Evolutionary conservation across 1,139 yeast genomes (phyloP), one percentile per base, ranked within the genome.

Genomic region (Suhomyces coccinellae): DNA sequence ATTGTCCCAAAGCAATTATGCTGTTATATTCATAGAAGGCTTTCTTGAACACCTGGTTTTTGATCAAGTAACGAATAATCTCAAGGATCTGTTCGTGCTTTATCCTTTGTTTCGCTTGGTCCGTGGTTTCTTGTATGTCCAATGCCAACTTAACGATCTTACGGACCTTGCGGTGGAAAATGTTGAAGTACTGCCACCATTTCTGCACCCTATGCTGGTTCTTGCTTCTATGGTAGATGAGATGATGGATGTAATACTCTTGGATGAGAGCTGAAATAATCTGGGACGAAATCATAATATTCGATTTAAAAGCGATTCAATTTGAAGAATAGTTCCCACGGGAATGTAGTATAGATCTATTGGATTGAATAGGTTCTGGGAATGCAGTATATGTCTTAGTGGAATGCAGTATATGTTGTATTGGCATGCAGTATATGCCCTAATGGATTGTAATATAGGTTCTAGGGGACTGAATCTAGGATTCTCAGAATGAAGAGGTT

Each of bases 141-240:
- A 60, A 47, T 27, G 54, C 48, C 13, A 60, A 45, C 43, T 52
- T 59, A 13, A 71, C 41, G 11, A 82, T 61, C 41, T 71, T 69
- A 7, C 82, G 66, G 14, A 81, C 53, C 38, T 77, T 69, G 30
- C 96, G 72, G 52, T 85, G 84, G 20, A 87, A 59, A n/a, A 84
- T 75, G 48, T 82, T 74, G 41, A 89, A 67, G 49, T 79, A 75
- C 46, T 69, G 76, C 91, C 96, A 89, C 97, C 97, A 89, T 17
- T 59, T 61, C 34, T 87, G 78, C 13, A 75, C 77, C n/a, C 83
- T 69, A 56, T 88, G 96, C 62, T 89, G 97, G 59, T 87, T 87
- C 50, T 74, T 73, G 60, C 84, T 85, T 50, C 96, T 68, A 54
- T 85, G 88, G 57, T 85, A 82, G 4, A 87, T 53, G 37, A 88